A percentile compares a stretch with the other conserved stretches of the same genome.
phyloP scores from a whole-genome alignment of 306 rosid genomes.

The Pachyrhizus erosus region DNA sequence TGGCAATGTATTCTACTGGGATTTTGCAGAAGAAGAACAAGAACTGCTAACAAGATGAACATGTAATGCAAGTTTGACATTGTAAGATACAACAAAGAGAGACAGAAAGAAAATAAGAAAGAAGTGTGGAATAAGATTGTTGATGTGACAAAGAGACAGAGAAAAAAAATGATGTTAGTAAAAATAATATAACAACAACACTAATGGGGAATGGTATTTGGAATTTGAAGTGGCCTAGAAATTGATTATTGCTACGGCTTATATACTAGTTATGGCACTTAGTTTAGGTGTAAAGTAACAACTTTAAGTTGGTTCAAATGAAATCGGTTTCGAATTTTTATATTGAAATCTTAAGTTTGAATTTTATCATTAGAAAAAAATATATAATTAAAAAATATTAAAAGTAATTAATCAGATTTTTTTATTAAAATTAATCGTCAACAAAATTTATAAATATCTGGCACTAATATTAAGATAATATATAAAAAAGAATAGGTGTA shows the following conservation, averaged over 20 bases:
- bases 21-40: slow-evolving; percentile 57
- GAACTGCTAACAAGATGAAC: slow-evolving; percentile 39
- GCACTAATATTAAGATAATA: too few relatives aligned
- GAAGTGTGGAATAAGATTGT: not conserved
- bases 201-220: slow-evolving; percentile 22
- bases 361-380: not conserved
- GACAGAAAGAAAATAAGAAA: not conserved
- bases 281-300: slow-evolving; percentile 53
- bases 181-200: not conserved
- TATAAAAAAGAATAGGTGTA: too few relatives aligned
- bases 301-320: not conserved
- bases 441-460: not conserved
- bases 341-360: not conserved
- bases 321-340: not conserved
- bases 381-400: not conserved
- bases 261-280: slow-evolving; percentile 37
- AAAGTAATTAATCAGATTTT: too few relatives aligned
- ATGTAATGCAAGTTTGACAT: slow-evolving; percentile 58
- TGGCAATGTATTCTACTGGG: slow-evolving; percentile 54
- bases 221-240: slow-evolving; percentile 23
- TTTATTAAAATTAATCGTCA: too few relatives aligned
- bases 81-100: slow-evolving; percentile 13
- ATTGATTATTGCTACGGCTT: slow-evolving; percentile 28
- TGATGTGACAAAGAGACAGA: not conserved
- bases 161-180: not conserved